phyloP scores from a whole-genome alignment of 495 filamentous ascomycete genomes.

The Penicillium atrosanguineum region DNA sequence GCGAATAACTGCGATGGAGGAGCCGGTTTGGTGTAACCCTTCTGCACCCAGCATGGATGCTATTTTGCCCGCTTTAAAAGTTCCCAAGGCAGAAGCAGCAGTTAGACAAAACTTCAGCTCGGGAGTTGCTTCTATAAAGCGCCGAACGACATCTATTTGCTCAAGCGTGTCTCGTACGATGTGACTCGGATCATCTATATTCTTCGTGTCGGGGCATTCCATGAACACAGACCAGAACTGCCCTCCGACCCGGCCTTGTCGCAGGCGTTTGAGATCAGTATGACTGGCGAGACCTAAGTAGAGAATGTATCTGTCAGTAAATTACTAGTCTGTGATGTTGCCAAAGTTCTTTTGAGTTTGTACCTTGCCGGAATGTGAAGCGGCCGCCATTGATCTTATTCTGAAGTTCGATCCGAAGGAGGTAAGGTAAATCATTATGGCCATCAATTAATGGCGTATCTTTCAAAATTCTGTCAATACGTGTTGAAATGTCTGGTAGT shows the following conservation, averaged over 20 bases:
- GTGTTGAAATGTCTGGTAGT: neutral
- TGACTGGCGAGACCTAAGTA: slow-evolving; percentile 57
- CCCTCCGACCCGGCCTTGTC: slow-evolving; percentile 39
- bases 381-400: slow-evolving; percentile 67
- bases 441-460: slow-evolving; percentile 58
- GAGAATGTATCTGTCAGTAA: neutral
- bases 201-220: slow-evolving; percentile 53
- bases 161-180: slow-evolving; percentile 72
- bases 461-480: neutral
- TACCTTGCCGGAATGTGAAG: slow-evolving; percentile 23
- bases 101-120: slow-evolving; percentile 23
- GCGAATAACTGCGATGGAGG: slow-evolving; percentile 59
- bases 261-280: slow-evolving; percentile 61
- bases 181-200: slow-evolving; percentile 37
- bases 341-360: neutral
- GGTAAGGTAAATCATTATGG: slow-evolving; percentile 73
- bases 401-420: slow-evolving; percentile 55
- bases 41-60: slow-evolving; percentile 16
- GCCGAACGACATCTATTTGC: slow-evolving; percentile 69
- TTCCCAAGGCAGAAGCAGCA: slow-evolving; percentile 46
- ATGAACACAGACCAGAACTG: slow-evolving; percentile 79
- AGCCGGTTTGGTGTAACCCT: slow-evolving; percentile 12
- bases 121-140: slow-evolving; percentile 52
- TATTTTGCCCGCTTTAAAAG: slow-evolving; percentile 35
- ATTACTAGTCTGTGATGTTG: too few relatives aligned